These are phyloP conservation scores for Komagataella pseudopastoris DNA, from an alignment of 805 yeast species.

Conservation along the genomic window DNA sequence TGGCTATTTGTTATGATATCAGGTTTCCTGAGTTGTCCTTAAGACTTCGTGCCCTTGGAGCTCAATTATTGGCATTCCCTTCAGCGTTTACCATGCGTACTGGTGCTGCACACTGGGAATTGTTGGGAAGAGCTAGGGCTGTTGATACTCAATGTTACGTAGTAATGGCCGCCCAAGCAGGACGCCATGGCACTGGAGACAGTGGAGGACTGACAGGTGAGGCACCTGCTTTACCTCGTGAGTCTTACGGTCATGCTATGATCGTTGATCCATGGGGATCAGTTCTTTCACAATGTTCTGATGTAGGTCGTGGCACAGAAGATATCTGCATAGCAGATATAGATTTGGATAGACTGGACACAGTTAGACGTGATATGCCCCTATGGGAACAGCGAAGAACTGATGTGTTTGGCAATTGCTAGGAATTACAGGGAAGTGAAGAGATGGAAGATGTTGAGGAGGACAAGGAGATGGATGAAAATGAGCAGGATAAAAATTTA, in stretches of 20 bases:
- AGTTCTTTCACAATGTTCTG: slow-evolving; percentile 45
- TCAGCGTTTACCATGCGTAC: slow-evolving; percentile 89
- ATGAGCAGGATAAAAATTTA: neutral
- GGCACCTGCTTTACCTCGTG: slow-evolving; percentile 28
- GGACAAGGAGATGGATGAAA: neutral
- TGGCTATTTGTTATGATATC: slow-evolving; percentile 75
- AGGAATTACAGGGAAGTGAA: neutral
- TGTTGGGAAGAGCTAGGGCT: slow-evolving; percentile 72
- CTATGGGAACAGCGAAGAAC: slow-evolving; percentile 59
- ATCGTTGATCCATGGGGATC: slow-evolving; percentile 92
- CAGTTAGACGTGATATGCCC: slow-evolving; percentile 62
- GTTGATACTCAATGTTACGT: slow-evolving; percentile 82
- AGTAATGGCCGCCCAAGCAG: slow-evolving; percentile 81
- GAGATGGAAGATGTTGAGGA: neutral
- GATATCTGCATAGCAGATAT: slow-evolving; percentile 51
- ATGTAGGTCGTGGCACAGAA: slow-evolving; percentile 20
- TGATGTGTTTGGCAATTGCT: slow-evolving; percentile 35
- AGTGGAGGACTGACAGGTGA: slow-evolving; percentile 20
- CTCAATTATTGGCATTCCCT: slow-evolving; percentile 69
- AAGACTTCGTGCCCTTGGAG: slow-evolving; percentile 52
- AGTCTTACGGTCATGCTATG: slow-evolving; percentile 78
- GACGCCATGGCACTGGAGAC: slow-evolving; percentile 46
- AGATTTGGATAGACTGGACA: slow-evolving; percentile 33
- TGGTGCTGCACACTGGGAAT: slow-evolving; percentile 84
- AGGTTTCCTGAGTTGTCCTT: slow-evolving; percentile 76